Evolutionary conservation across 2,329 filamentous ascomycete genomes (phyloP).

Genomic region (Xylariaceae sp.): DNA sequence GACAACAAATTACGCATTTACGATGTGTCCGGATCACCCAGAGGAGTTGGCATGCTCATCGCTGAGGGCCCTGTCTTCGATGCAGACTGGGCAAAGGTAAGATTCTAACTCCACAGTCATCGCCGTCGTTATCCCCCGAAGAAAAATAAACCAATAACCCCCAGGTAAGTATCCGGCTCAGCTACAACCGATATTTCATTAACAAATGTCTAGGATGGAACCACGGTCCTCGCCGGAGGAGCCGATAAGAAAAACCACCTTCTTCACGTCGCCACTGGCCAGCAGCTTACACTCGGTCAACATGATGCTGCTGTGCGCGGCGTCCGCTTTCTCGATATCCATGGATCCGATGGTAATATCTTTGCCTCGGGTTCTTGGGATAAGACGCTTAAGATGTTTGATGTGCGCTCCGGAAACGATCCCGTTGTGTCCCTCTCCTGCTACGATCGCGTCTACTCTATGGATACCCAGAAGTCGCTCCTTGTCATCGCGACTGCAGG

Average conservation of each 20-base stretch:
- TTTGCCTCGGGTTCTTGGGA: constrained; percentile 48
- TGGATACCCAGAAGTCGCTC: constrained; percentile 29
- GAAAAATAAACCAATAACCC: constrained; percentile 21
- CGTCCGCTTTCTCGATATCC: constrained; percentile 32
- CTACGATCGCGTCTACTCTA: constrained; percentile 45
- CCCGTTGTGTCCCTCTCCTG: constrained; percentile 41
- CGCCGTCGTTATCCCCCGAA: constrained; percentile 8
- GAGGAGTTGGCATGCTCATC: constrained; percentile 22
- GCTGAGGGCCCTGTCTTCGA: constrained; percentile 29
- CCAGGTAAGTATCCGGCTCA: constrained; percentile 18
- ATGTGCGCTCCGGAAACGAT: constrained; percentile 39
- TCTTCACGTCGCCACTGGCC: constrained; percentile 27
- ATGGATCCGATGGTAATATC: constrained; percentile 21
- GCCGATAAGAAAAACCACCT: constrained; percentile 31
- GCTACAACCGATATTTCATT: neutral
- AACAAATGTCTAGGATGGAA: constrained; percentile 29
- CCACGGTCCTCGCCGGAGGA: constrained; percentile 29
- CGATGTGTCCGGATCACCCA: constrained; percentile 26
- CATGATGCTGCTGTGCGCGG: constrained; percentile 32
- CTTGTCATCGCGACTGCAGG: constrained; percentile 33
- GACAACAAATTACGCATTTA: constrained; percentile 36
- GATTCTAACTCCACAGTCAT: constrained; percentile 31
- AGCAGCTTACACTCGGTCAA: constrained; percentile 24
- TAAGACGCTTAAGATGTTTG: constrained; percentile 55
- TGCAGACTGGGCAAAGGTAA: constrained; percentile 37